A percentile compares a stretch with the other conserved stretches of the same genome.
phyloP scores from a whole-genome alignment of 257 asterid genomes.

The Ilex aquifolium region DNA sequence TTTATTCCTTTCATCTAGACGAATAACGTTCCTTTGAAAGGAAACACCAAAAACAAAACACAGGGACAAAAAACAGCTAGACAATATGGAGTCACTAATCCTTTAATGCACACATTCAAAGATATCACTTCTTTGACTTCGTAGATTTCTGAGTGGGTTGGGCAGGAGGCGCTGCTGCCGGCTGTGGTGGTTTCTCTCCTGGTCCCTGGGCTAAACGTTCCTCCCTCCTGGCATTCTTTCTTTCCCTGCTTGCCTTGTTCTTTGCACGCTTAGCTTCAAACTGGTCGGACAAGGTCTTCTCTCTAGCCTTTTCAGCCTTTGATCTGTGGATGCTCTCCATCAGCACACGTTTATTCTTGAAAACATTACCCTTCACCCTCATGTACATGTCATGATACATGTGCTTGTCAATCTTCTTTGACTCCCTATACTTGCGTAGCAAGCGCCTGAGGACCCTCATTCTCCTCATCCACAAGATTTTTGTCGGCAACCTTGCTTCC shows the following conservation, averaged over 20 bases:
- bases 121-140: conserved; percentile 67
- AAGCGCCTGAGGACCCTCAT: conserved; percentile 86
- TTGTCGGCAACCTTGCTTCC: conserved; percentile 94
- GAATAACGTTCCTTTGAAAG: conserved; percentile 24
- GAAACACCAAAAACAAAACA: conserved; percentile 6
- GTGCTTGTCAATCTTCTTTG: conserved; percentile 91
- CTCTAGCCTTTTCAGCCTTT: conserved; percentile 98
- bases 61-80: conserved; percentile 20
- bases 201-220: conserved; percentile 93
- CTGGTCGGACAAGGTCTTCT: conserved; percentile 86
- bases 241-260: conserved; percentile 96
- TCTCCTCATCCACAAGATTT: conserved; percentile 94
- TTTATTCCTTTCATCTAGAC: conserved; percentile 26
- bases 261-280: conserved; percentile 96
- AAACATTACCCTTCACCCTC: conserved; percentile 97
- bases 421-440: conserved; percentile 88
- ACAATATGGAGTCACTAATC: conserved; percentile 7
- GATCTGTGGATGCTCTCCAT: conserved; percentile 96
- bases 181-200: conserved; percentile 44
- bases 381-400: conserved; percentile 99
- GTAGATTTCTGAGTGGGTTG: conserved; percentile 60
- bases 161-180: conserved; percentile 40
- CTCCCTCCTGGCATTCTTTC: conserved; percentile 85
- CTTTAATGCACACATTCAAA: conserved; percentile 3
- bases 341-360: conserved; percentile 90